Percentiles rank a stretch among this genome's conserved stretches.
These are phyloP conservation scores for Cyberlindnera xylosilytica DNA, from an alignment of 805 yeast species.

Conservation along the genomic window DNA sequence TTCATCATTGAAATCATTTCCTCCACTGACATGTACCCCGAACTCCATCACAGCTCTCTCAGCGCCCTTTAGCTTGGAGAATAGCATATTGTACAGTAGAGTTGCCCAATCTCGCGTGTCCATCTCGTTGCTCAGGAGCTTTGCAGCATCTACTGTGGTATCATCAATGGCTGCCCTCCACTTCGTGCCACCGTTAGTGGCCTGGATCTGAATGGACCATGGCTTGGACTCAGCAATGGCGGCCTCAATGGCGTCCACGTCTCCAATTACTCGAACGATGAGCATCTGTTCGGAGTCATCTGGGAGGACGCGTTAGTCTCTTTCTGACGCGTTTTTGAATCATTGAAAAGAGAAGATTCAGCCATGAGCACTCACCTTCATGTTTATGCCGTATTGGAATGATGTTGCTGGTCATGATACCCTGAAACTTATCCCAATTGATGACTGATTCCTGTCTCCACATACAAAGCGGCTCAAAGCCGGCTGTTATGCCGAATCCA, in stretches of 20 bases:
- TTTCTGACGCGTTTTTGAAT: no score
- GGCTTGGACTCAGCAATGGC: neutral
- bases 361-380: neutral
- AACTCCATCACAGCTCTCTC: neutral
- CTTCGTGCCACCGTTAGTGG: constrained; percentile 11
- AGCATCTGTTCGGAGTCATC: neutral
- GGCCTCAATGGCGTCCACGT: neutral
- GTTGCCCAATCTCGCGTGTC: constrained; percentile 11
- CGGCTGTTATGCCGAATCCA: no score
- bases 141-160: neutral
- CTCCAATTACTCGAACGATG: neutral
- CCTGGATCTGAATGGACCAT: constrained; percentile 13
- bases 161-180: constrained; percentile 1
- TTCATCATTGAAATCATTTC: constrained; percentile 3
- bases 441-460: no score
- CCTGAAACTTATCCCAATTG: no score
- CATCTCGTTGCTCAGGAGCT: constrained; percentile 7
- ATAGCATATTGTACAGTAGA: constrained; percentile 11
- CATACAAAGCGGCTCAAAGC: no score
- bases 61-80: constrained; percentile 3
- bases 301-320: no score
- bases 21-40: constrained; percentile 1
- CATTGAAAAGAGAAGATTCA: no score
- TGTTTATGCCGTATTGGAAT: neutral
- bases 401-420: neutral